Conservation (phyloP, 73 alveolate species). For the Paramecium pentaurelia region DNA sequence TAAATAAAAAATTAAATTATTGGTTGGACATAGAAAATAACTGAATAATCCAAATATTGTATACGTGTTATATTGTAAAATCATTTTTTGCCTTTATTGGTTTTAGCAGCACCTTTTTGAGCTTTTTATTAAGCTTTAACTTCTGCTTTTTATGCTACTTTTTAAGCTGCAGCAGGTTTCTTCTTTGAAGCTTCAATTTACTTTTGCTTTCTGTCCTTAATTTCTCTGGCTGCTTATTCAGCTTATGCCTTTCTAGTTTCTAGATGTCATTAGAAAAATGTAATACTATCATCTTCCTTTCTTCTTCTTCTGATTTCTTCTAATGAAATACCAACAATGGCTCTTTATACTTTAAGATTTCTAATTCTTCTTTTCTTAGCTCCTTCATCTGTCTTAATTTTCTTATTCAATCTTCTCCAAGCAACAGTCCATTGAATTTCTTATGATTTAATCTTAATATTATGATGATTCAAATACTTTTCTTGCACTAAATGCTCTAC, state of each 20-base stretch:
- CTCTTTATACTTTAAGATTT: conserved; percentile 90
- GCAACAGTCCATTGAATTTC: conserved; percentile 95
- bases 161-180: conserved; percentile 15
- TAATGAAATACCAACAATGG: conserved; percentile 89
- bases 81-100: conserved; percentile 14
- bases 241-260: conserved; percentile 77
- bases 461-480: conserved; percentile 28
- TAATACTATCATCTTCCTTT: conserved; percentile 66
- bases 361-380: conserved; percentile 81
- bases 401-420: conserved; percentile 92
- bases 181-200: conserved; percentile 49
- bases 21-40: not conserved
- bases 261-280: not conserved
- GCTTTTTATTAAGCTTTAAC: conserved; percentile 22
- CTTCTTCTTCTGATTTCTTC: conserved; percentile 91
- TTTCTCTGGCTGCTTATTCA: conserved; percentile 85
- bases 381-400: conserved; percentile 84
- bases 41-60: not conserved
- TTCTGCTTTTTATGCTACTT: conserved; percentile 21
- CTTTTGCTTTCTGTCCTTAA: conserved; percentile 76
- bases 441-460: conserved; percentile 71
- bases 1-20: not conserved
- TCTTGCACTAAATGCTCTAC: conserved; percentile 75
- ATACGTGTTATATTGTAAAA: not conserved
- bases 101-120: conserved; percentile 11